A percentile compares a stretch with the other conserved stretches of the same genome.
Conservation (phyloP, 345 rosid species). For the Anastatica hierochuntica region DNA sequence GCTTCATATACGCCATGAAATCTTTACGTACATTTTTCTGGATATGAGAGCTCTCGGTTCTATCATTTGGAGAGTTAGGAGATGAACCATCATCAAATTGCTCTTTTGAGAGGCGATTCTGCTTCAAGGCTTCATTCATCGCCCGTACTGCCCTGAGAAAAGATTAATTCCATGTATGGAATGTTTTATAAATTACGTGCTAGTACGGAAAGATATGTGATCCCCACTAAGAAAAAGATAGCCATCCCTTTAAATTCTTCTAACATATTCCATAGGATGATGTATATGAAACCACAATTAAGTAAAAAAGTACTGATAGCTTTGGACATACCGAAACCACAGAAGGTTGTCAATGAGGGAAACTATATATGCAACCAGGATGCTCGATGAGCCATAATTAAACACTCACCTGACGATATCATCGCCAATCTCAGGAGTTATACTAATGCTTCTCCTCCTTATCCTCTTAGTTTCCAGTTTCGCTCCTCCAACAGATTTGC, state of each 20-base stretch:
- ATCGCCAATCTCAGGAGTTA: conserved; percentile 97
- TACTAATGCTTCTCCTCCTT: conserved; percentile 96
- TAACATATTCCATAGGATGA: too few species aligned
- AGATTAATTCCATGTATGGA: too few species aligned
- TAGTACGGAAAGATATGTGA: too few species aligned
- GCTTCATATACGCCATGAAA: neutral
- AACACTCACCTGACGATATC: conserved; percentile 85
- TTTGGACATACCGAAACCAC: neutral
- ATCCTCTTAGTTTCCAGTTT: conserved; percentile 70
- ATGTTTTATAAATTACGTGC: too few species aligned
- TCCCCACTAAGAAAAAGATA: too few species aligned
- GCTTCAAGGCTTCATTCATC: conserved; percentile 93
- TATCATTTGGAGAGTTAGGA: conserved; percentile 38
- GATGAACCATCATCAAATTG: conserved; percentile 41
- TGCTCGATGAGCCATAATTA: too few species aligned
- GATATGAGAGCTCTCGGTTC: conserved; percentile 32
- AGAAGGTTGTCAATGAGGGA: neutral
- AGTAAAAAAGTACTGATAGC: neutral
- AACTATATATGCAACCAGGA: conserved; percentile 4
- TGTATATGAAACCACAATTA: neutral
- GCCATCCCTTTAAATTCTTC: too few species aligned
- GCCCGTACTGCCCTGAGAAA: conserved; percentile 91
- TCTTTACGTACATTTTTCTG: conserved; percentile 51
- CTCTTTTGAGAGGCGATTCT: conserved; percentile 65
- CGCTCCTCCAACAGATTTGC: conserved; percentile 76